phyloP scores from a whole-genome alignment of 2,329 filamentous ascomycete genomes.

The Hymenoscyphus infarciens region DNA sequence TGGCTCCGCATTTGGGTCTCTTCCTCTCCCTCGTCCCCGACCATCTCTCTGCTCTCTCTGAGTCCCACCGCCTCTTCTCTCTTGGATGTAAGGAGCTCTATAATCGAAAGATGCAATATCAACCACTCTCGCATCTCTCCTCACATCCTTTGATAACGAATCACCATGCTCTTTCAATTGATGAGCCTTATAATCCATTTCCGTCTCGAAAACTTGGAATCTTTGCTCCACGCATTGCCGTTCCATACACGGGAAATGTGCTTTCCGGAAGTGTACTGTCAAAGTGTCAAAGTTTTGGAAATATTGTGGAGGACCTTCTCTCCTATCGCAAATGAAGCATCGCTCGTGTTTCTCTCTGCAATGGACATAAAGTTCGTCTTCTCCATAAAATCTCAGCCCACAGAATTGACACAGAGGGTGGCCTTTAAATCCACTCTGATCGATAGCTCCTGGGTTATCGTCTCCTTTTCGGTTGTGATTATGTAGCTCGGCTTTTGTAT shows the following conservation, averaged over 20 bases:
- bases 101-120: conserved; percentile 85
- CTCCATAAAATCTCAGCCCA: conserved; percentile 86
- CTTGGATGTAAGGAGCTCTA: conserved; percentile 64
- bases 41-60: conserved; percentile 39
- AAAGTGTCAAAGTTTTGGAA: conserved; percentile 84
- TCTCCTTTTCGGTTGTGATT: conserved; percentile 90
- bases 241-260: conserved; percentile 83
- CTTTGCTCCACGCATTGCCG: conserved; percentile 92
- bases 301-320: conserved; percentile 68
- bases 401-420: conserved; percentile 96
- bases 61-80: conserved; percentile 47
- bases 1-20: conserved; percentile 83
- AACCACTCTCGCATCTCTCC: conserved; percentile 78
- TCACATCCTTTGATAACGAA: conserved; percentile 74
- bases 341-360: conserved; percentile 92
- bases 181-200: conserved; percentile 93
- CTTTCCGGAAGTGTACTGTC: conserved; percentile 80
- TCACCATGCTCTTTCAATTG: conserved; percentile 80
- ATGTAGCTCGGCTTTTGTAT: conserved; percentile 74
- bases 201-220: conserved; percentile 92
- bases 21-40: conserved; percentile 58
- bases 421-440: conserved; percentile 94
- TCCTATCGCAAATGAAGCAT: conserved; percentile 86
- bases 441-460: conserved; percentile 80
- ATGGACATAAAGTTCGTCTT: conserved; percentile 90